These are phyloP conservation scores for Rauvolfia tetraphylla DNA, from an alignment of 257 asterid species.

Conservation along the genomic window DNA sequence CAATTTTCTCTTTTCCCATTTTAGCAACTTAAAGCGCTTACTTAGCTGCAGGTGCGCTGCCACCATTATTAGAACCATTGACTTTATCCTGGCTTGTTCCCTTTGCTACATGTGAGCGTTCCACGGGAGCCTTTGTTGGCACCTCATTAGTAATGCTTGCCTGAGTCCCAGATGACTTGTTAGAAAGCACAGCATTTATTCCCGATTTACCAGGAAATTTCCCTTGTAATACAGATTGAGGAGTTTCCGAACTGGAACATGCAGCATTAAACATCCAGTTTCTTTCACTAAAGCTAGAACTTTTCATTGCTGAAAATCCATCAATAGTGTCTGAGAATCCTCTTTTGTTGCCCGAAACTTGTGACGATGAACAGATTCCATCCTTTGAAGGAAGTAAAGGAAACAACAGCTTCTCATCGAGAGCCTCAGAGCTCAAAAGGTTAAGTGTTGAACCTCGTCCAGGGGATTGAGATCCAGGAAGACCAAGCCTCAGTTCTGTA, in stretches of 20 bases:
- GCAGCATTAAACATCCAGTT: constrained; percentile 59
- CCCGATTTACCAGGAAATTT: constrained; percentile 39
- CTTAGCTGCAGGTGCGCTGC: constrained; percentile 72
- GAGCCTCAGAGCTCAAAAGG: constrained; percentile 31
- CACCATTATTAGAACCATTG: constrained; percentile 35
- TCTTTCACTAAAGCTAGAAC: constrained; percentile 40
- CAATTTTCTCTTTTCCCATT: background rate
- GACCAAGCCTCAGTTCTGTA: constrained; percentile 84
- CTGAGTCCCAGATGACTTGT: constrained; percentile 34
- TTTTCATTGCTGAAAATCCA: constrained; percentile 43
- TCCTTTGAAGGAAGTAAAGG: constrained; percentile 67
- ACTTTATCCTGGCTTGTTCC: constrained; percentile 33
- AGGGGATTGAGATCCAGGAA: constrained; percentile 89
- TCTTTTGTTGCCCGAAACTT: constrained; percentile 68
- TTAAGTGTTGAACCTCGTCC: constrained; percentile 45
- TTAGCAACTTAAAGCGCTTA: constrained; percentile 29
- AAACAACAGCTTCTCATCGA: constrained; percentile 68
- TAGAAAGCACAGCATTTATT: constrained; percentile 27
- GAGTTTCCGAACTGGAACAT: constrained; percentile 40
- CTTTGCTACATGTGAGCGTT: constrained; percentile 15
- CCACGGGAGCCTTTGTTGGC: constrained; percentile 37
- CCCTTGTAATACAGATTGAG: constrained; percentile 24
- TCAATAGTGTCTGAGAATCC: constrained; percentile 70
- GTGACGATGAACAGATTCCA: constrained; percentile 44
- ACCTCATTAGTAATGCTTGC: constrained; percentile 32